Percentiles rank a stretch among this genome's conserved stretches.
These are phyloP conservation scores for Somion occarium DNA, from an alignment of 1,284 basidiomycete species.

Conservation along the genomic window DNA sequence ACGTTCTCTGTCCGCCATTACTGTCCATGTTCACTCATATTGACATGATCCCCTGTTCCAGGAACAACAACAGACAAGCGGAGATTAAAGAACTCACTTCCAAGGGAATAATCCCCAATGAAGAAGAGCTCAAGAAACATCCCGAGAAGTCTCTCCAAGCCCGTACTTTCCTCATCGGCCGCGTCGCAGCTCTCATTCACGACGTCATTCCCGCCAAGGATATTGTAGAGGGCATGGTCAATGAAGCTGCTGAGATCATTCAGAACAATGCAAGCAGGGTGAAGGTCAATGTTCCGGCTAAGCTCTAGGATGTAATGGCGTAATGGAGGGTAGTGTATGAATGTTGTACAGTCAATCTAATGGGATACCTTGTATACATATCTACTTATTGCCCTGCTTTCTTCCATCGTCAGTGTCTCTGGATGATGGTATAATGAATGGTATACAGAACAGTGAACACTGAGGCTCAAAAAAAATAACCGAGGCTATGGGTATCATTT, in stretches of 20 bases:
- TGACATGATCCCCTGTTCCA: too few relatives aligned
- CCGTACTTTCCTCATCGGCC: constrained; percentile 69
- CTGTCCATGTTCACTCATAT: too few relatives aligned
- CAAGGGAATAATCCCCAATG: constrained; percentile 68
- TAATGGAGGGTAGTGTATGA: background rate
- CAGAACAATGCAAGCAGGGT: constrained; percentile 29
- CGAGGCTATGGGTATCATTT: background rate
- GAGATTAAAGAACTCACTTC: constrained; percentile 72
- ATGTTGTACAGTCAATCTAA: background rate
- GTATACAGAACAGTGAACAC: background rate
- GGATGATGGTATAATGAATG: background rate
- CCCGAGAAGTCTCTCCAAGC: constrained; percentile 60
- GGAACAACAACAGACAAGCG: constrained; percentile 55
- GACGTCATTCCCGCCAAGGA: constrained; percentile 69
- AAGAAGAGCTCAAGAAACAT: constrained; percentile 63
- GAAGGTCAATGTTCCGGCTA: constrained; percentile 30
- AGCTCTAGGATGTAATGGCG: constrained; percentile 28
- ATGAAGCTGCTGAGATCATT: constrained; percentile 47
- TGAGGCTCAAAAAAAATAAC: background rate
- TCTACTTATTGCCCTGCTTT: background rate
- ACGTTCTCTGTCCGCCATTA: constrained; percentile 22
- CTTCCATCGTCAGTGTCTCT: background rate
- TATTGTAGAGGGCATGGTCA: constrained; percentile 76
- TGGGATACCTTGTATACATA: background rate
- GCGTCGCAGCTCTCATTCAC: constrained; percentile 64